phyloP scores from a whole-genome alignment of 2,329 filamentous ascomycete genomes.

The Fusarium sp. region DNA sequence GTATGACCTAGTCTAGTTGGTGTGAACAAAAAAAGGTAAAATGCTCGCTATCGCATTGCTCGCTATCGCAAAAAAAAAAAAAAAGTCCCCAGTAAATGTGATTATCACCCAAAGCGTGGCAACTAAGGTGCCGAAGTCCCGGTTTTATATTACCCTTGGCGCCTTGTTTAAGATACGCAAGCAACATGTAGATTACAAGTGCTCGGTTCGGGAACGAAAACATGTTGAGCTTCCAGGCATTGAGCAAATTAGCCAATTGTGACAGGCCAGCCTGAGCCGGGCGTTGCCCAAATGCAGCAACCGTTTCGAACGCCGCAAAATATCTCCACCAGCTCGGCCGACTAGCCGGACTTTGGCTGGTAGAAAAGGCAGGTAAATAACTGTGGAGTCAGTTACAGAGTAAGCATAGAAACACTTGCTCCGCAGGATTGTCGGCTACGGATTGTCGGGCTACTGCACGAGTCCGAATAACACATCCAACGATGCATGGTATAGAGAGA shows the following conservation, averaged over 20 bases:
- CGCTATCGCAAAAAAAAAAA: background rate
- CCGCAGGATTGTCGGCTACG: slow-evolving; percentile 22
- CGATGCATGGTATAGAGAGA: slow-evolving; percentile 7
- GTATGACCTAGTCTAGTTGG: background rate
- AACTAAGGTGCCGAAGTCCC: slow-evolving; percentile 35
- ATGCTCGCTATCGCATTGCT: slow-evolving; percentile 1
- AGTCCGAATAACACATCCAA: slow-evolving; percentile 39
- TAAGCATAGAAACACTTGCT: slow-evolving; percentile 24
- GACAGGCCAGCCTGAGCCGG: slow-evolving; percentile 2
- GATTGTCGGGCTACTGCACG: slow-evolving; percentile 43
- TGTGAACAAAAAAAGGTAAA: background rate
- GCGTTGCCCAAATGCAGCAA: slow-evolving; percentile 40
- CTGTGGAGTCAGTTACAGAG: slow-evolving; percentile 17
- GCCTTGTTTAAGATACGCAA: background rate
- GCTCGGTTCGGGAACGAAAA: slow-evolving; percentile 1
- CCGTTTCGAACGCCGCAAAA: slow-evolving; percentile 41
- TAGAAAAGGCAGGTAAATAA: slow-evolving; percentile 19
- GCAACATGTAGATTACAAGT: slow-evolving; percentile 8
- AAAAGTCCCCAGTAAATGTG: background rate
- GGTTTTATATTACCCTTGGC: slow-evolving; percentile 25
- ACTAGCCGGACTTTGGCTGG: slow-evolving; percentile 12
- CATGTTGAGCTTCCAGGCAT: slow-evolving; percentile 14
- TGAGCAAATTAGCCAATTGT: slow-evolving; percentile 26
- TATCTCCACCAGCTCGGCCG: slow-evolving; percentile 29
- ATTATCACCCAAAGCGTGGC: background rate